These are phyloP conservation scores for Coemansia linderi DNA, from an alignment of 371 early-diverging fungal species.

Conservation along the genomic window DNA sequence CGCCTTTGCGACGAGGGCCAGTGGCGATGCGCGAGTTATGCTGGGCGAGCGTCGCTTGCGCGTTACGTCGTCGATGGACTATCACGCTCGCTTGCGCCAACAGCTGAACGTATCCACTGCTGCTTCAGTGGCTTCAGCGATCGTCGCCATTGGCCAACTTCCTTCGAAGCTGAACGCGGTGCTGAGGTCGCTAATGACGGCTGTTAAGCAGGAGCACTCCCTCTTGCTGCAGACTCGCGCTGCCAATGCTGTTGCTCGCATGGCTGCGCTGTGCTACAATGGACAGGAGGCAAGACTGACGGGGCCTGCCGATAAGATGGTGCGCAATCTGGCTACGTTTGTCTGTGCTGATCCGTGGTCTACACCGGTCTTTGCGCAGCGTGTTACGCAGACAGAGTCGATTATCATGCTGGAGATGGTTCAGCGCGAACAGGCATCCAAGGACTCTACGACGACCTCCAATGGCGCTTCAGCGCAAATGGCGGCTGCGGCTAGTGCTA, in stretches of 20 bases:
- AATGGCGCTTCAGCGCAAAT: conserved; percentile 28
- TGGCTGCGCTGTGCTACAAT: conserved; percentile 54
- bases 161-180: conserved; percentile 85
- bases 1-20: conserved; percentile 15
- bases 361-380: conserved; percentile 63
- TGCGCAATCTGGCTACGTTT: conserved; percentile 83
- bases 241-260: conserved; percentile 54
- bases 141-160: conserved; percentile 74
- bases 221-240: conserved; percentile 53
- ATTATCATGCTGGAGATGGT: conserved; percentile 54
- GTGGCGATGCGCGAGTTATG: conserved; percentile 10
- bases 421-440: conserved; percentile 44
- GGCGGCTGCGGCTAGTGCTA: conserved; percentile 45
- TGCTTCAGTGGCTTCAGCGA: conserved; percentile 82
- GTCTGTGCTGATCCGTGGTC: conserved; percentile 79
- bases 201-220: conserved; percentile 64
- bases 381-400: conserved; percentile 26
- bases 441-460: conserved; percentile 13
- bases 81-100: conserved; percentile 66
- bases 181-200: conserved; percentile 85
- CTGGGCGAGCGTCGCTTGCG: conserved; percentile 68
- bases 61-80: conserved; percentile 65
- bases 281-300: conserved; percentile 3
- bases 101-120: conserved; percentile 70
- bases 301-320: conserved; percentile 80